Evolutionary conservation across 257 asterid species (phyloP), one percentile per base, ranked within the genome.

Genomic region (Ocimum tenuiflorum): DNA sequence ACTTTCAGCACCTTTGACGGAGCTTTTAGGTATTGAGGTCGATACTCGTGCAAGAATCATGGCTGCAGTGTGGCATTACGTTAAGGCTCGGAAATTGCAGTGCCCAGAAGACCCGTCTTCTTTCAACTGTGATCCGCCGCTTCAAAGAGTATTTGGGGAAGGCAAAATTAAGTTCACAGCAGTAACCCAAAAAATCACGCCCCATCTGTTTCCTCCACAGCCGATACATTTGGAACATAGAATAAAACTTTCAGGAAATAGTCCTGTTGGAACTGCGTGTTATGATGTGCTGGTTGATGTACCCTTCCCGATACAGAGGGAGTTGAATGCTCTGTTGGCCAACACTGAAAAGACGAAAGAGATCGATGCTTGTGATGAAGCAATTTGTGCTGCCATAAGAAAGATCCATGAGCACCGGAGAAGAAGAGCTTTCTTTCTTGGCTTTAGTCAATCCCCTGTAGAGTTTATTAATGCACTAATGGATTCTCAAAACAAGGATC

Each of bases 371-470:
- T 90, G 99, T 67, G 97, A 94, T 76, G 96, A 94, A 78, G 90
- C 97, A 49, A 90, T 94, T 73, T 86, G 88, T 82, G 66, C 84
- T 58, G 95, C 96, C 41, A 86, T 90, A 66, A 85, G 96, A 78
- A 94, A 94, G 84, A 90, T 94, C 54, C 97, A 88, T 4, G 97
- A 94, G 82, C 99, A 94, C 75, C 78, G 96, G 11, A 78, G 84
- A 70, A 84, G 97, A 71, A 80, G 99, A 75, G 96, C 96, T 0
- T 94, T 94, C 77, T 90, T 94, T 78, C 99, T 94, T 64, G 99
- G 97, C 53, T 90, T 94, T 70, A 90, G 99, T 68, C 97, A 94
- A 77, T 94, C 99, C 10, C 99, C 99, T 6, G 82, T 91, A 0
- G 99, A 94, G 78, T 94, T 94, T 80, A 83, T 88, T 45, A 85